These are phyloP conservation scores for Arthrinium phaeospermum DNA, from an alignment of 2,329 filamentous ascomycete genomes.

Conservation along the genomic window DNA sequence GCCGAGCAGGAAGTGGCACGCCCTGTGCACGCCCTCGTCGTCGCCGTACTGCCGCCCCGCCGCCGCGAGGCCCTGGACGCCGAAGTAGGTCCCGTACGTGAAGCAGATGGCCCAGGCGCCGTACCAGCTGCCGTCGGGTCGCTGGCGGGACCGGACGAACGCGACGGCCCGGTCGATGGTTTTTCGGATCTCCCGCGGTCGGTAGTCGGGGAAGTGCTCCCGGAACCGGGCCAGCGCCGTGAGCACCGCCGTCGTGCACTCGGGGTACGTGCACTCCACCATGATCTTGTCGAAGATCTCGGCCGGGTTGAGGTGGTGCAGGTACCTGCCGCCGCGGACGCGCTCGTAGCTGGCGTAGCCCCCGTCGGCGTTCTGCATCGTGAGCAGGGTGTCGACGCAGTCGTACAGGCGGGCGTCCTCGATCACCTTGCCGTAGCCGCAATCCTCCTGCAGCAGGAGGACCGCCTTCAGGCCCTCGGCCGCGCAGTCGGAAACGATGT, in stretches of 20 bases:
- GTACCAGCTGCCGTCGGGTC: not conserved
- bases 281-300: constrained; percentile 4
- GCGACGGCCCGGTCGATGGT: not conserved
- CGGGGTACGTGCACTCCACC: not conserved
- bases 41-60: not conserved
- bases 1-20: not conserved
- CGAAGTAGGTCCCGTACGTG: not conserved
- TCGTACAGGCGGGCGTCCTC: not conserved
- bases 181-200: not conserved
- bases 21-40: not conserved
- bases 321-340: not conserved
- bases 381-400: not conserved
- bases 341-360: constrained; percentile 2
- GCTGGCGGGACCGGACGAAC: not conserved
- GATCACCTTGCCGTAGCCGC: not conserved
- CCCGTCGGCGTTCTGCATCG: not conserved
- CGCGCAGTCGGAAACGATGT: not conserved
- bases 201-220: not conserved
- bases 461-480: not conserved
- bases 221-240: not conserved
- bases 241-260: not conserved
- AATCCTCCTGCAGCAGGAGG: not conserved
- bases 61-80: not conserved
- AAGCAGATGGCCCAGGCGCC: constrained; percentile 3
- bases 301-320: not conserved